Evolutionary conservation across 1,139 yeast species (phyloP).

Genomic region (Suhomyces panamericanus): DNA sequence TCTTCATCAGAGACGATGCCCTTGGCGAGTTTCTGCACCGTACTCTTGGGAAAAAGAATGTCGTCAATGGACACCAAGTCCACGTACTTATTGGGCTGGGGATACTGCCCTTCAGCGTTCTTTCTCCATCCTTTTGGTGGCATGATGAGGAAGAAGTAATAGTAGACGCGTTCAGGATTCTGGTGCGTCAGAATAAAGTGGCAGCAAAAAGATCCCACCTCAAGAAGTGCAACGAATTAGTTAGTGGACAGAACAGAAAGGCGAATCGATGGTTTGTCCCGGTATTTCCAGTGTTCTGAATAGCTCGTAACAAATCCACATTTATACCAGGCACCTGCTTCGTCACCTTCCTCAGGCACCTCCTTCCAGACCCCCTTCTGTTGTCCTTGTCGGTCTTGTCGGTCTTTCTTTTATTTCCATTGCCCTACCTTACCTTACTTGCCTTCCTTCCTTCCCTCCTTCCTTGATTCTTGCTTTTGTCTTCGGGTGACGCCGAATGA

Average conservation of each 20-base stretch:
- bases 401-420: too few species aligned
- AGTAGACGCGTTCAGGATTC: neutral
- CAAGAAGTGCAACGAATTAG: neutral
- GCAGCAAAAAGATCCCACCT: neutral
- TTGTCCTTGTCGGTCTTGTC: too few species aligned
- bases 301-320: too few species aligned
- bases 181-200: neutral
- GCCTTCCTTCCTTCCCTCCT: too few species aligned
- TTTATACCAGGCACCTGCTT: too few species aligned
- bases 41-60: slow-evolving; percentile 64
- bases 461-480: too few species aligned
- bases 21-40: slow-evolving; percentile 61
- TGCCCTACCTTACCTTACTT: too few species aligned
- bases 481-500: slow-evolving; percentile 3
- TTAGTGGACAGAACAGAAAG: neutral
- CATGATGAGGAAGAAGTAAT: slow-evolving; percentile 35
- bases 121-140: slow-evolving; percentile 86
- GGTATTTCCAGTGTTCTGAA: too few species aligned
- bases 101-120: slow-evolving; percentile 66
- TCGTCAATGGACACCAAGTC: slow-evolving; percentile 68
- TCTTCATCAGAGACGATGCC: slow-evolving; percentile 25
- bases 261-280: too few species aligned
- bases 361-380: too few species aligned
- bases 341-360: too few species aligned
- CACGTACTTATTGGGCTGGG: slow-evolving; percentile 52